Evolutionary conservation across 768 basidiomycete genomes (phyloP), one percentile per base, ranked within the genome.

Genomic region (Trametes elegans): DNA sequence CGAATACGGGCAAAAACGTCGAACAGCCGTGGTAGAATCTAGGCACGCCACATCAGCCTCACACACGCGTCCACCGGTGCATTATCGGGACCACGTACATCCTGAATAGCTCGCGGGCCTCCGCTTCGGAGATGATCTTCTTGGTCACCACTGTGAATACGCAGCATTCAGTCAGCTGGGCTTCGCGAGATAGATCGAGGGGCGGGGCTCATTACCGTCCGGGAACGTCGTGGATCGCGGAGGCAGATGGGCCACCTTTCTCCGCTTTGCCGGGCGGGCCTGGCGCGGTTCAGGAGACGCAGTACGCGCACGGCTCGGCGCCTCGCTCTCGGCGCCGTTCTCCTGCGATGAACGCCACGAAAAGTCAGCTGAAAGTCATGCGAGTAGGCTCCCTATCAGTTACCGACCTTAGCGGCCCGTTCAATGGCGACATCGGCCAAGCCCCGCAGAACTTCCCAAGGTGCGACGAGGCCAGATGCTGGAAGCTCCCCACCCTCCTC

Each of bases 1-100:
- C 93, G 64, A 94, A 95, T 5, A 96, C 85, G 39, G 95, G 90
- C 64, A 93, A 71, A 68, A 93, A 93, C 16, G 88, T 91, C 21
- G 90, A 93, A 66, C 93, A 96, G n/a, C 94, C 94, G 41, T 84
- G 81, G 69, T 90, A 97, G 70, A 90, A 96, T 68, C 93, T 96
- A 58, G 8, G 61, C 62, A 57, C 56, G 39, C 43, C 58, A 38
- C 31, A 42, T 53, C 18, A 49, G 51, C 28, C 50, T 26, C 42
- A 18, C 45, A 19, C 38, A 39, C 38, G 59, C 57, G 38, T 55
- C 62, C 29, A 40, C 19, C 29, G 39, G 53, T 44, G 29, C 32
- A 19, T 42, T 27, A 50, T 55, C 49, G 56, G 56, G 46, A 35
- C 28, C 35, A 74, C 81, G 42, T 55, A 94, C 92, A 95, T 88